phyloP scores from a whole-genome alignment of 2,329 filamentous ascomycete genomes.

The Epichloe sibirici region DNA sequence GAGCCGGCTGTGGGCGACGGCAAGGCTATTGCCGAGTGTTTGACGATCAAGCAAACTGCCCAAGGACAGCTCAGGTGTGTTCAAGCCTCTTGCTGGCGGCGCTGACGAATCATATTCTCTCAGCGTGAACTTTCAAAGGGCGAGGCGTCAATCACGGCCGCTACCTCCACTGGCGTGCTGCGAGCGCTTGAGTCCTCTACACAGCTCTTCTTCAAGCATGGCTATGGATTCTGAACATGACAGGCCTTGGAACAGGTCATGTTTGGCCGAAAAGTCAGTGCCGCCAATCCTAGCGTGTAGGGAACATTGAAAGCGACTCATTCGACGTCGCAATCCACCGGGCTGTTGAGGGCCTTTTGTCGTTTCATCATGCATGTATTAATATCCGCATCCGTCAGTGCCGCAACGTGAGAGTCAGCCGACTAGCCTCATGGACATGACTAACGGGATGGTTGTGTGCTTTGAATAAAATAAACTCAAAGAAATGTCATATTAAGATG shows the following conservation, averaged over 20 bases:
- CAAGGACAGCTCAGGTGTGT: constrained; percentile 38
- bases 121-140: constrained; percentile 46
- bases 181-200: constrained; percentile 65
- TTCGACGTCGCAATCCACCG: too few species aligned
- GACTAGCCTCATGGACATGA: too few species aligned
- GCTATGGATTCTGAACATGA: constrained; percentile 17
- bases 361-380: too few species aligned
- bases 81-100: constrained; percentile 48
- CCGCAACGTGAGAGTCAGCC: too few species aligned
- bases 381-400: too few species aligned
- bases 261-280: background rate
- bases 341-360: too few species aligned
- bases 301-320: background rate
- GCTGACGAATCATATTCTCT: constrained; percentile 70
- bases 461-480: too few species aligned
- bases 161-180: constrained; percentile 55
- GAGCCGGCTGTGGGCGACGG: constrained; percentile 41
- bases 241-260: background rate
- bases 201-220: constrained; percentile 69
- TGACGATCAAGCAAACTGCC: constrained; percentile 49
- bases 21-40: constrained; percentile 41
- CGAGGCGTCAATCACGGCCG: constrained; percentile 48
- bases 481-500: background rate
- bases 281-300: too few species aligned
- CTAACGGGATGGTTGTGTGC: too few species aligned